These are phyloP conservation scores for Teratosphaeria gauchensis DNA, from an alignment of 2,329 filamentous ascomycete species.

Conservation along the genomic window DNA sequence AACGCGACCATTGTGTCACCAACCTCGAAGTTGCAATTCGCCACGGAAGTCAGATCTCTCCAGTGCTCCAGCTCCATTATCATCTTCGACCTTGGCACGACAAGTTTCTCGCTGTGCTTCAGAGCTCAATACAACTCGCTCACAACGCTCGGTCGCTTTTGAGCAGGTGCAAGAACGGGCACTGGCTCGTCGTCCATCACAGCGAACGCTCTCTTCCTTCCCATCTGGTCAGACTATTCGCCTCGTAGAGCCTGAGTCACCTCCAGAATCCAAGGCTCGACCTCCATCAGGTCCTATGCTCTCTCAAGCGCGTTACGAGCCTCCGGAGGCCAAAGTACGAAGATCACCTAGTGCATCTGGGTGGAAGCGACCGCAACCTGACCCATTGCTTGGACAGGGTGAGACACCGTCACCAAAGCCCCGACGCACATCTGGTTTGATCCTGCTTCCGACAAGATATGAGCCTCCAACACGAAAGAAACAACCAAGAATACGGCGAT, in stretches of 20 bases:
- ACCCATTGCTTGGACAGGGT: background rate
- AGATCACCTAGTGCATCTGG: background rate
- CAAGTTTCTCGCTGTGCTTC: background rate
- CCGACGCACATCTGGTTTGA: background rate
- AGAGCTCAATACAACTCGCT: background rate
- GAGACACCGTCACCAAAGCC: background rate
- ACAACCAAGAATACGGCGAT: background rate
- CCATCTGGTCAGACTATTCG: background rate
- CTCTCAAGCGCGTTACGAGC: background rate
- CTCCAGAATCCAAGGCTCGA: background rate
- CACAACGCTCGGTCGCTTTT: background rate
- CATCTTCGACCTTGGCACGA: background rate
- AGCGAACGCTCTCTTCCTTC: background rate
- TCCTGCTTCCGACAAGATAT: background rate
- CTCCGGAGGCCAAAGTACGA: background rate
- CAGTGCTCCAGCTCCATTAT: background rate
- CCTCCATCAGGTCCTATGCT: background rate
- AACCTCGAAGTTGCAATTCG: background rate
- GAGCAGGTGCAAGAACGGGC: background rate
- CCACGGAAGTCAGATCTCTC: background rate
- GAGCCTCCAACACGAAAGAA: background rate
- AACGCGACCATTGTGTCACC: background rate
- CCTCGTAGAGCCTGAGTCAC: background rate
- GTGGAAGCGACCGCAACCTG: background rate
- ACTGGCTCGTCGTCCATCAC: background rate